These are phyloP conservation scores for Neurospora crassa DNA, from an alignment of 2,329 filamentous ascomycete species.

Conservation along the genomic window DNA sequence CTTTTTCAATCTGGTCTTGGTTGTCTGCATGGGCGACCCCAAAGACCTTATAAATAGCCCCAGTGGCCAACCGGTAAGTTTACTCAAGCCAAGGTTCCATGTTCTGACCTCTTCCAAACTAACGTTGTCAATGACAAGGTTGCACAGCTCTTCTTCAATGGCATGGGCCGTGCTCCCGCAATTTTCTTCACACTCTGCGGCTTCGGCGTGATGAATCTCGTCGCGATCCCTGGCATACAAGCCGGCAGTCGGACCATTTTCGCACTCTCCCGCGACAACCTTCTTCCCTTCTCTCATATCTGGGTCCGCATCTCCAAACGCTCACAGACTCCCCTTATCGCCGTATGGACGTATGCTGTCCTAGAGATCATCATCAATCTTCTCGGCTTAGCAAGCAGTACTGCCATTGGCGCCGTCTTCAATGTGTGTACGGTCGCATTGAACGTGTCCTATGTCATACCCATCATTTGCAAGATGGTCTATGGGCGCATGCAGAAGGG, in stretches of 20 bases:
- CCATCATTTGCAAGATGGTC: constrained; percentile 39
- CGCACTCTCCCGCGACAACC: constrained; percentile 40
- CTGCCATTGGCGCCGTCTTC: constrained; percentile 40
- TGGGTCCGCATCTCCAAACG: constrained; percentile 36
- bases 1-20: constrained; percentile 46
- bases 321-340: constrained; percentile 39
- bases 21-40: constrained; percentile 42
- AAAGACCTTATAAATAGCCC: constrained; percentile 30
- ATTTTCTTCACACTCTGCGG: constrained; percentile 44
- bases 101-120: background rate
- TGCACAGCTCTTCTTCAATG: constrained; percentile 46
- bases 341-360: constrained; percentile 43
- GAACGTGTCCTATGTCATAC: constrained; percentile 42
- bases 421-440: constrained; percentile 43
- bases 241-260: constrained; percentile 38
- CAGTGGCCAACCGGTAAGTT: constrained; percentile 33
- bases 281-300: constrained; percentile 33
- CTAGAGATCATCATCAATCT: constrained; percentile 44
- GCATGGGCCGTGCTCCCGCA: constrained; percentile 40
- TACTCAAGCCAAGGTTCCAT: background rate
- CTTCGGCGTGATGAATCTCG: constrained; percentile 45
- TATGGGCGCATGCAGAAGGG: constrained; percentile 38
- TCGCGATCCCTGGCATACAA: constrained; percentile 44
- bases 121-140: constrained; percentile 21
- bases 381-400: constrained; percentile 42